phyloP scores from a whole-genome alignment of 2,329 filamentous ascomycete species.

The Ceratocystis cacaofunesta region DNA sequence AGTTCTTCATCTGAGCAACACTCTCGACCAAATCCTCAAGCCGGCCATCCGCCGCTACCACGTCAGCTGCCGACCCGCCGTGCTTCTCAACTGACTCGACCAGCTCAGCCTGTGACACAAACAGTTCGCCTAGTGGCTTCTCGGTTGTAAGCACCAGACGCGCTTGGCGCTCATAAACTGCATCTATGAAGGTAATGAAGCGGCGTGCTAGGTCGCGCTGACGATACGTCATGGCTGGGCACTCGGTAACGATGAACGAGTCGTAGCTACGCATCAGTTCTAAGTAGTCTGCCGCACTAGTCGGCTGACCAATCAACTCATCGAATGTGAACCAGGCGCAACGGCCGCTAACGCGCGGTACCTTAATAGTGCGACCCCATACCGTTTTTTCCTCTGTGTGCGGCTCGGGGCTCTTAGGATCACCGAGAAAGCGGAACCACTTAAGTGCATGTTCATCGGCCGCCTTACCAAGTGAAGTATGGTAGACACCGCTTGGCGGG shows the following conservation, averaged over 20 bases:
- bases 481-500: slow-evolving; percentile 85
- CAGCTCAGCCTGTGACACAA: slow-evolving; percentile 59
- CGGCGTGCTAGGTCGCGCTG: slow-evolving; percentile 76
- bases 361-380: slow-evolving; percentile 81
- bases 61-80: slow-evolving; percentile 24
- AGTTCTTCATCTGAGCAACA: slow-evolving; percentile 70
- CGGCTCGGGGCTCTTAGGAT: slow-evolving; percentile 59
- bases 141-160: slow-evolving; percentile 88
- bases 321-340: slow-evolving; percentile 87
- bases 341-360: slow-evolving; percentile 74
- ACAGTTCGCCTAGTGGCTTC: slow-evolving; percentile 71
- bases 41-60: slow-evolving; percentile 33
- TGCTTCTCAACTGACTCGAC: slow-evolving; percentile 42
- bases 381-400: slow-evolving; percentile 68
- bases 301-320: slow-evolving; percentile 76
- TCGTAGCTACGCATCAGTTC: slow-evolving; percentile 84
- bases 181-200: slow-evolving; percentile 96
- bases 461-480: slow-evolving; percentile 67
- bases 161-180: slow-evolving; percentile 82
- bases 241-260: slow-evolving; percentile 78
- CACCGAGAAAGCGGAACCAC: slow-evolving; percentile 91
- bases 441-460: slow-evolving; percentile 73
- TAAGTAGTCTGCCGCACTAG: slow-evolving; percentile 86
- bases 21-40: slow-evolving; percentile 82
- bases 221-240: slow-evolving; percentile 79